phyloP scores from a whole-genome alignment of 345 rosid species.

The thale cress (Arabidopsis thaliana) region DNA sequence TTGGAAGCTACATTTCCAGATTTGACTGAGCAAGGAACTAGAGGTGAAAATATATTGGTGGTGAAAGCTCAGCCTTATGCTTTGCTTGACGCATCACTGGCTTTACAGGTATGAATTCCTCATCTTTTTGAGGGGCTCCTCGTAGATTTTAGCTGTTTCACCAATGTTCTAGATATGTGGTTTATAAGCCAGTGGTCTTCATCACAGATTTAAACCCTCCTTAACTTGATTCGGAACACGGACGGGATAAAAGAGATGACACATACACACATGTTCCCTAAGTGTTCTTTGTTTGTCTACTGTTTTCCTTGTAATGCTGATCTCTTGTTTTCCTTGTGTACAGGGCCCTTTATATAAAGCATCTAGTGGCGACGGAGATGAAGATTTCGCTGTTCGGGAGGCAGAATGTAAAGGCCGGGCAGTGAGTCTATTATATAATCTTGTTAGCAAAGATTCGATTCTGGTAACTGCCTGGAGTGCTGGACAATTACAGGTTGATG shows the following conservation, averaged over 20 bases:
- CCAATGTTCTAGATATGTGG: conserved; percentile 16
- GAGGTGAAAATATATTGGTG: conserved; percentile 52
- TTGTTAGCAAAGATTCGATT: conserved; percentile 87
- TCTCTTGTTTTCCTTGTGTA: conserved; percentile 28
- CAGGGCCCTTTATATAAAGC: conserved; percentile 88
- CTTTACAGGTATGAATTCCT: conserved; percentile 72
- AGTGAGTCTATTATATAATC: conserved; percentile 73
- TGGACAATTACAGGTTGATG: conserved; percentile 93
- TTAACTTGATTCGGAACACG: conserved; percentile 7
- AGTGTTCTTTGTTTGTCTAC: conserved; percentile 17
- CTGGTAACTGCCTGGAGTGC: conserved; percentile 97
- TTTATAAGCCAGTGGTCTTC: conserved; percentile 21
- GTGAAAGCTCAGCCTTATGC: conserved; percentile 78
- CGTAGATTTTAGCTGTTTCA: background rate
- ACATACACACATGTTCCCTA: background rate
- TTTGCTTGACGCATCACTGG: conserved; percentile 81
- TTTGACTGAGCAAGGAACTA: conserved; percentile 58
- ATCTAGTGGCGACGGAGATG: conserved; percentile 60
- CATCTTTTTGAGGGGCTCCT: conserved; percentile 22
- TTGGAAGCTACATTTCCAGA: conserved; percentile 93
- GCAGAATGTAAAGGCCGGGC: conserved; percentile 87
- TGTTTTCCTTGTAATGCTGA: conserved; percentile 26
- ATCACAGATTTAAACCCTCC: conserved; percentile 5
- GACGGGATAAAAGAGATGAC: background rate
- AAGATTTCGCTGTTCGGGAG: conserved; percentile 57